These are phyloP conservation scores for Kingdonia uniflora DNA, from an alignment of 164 flowering plant species.

Conservation along the genomic window DNA sequence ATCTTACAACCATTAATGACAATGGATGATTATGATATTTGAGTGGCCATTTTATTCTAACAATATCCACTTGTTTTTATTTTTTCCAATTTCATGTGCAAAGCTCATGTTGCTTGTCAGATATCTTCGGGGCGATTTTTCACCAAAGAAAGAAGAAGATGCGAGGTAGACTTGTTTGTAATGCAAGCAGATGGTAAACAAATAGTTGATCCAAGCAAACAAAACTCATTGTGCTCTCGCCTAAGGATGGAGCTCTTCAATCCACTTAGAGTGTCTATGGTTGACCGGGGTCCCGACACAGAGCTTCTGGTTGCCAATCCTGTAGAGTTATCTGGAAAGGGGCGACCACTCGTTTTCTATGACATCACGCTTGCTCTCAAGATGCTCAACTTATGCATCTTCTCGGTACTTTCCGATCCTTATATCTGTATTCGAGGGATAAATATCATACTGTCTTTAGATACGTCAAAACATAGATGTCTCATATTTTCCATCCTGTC, in stretches of 20 bases:
- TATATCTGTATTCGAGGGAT: no score
- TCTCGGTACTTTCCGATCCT: slow-evolving; percentile 66
- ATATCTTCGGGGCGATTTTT: slow-evolving; percentile 81
- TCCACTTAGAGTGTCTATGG: slow-evolving; percentile 68
- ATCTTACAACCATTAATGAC: no score
- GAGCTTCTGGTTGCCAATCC: slow-evolving; percentile 87
- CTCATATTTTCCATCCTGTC: no score
- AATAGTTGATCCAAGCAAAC: slow-evolving; percentile 67
- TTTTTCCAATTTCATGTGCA: neutral
- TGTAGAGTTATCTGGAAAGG: slow-evolving; percentile 81
- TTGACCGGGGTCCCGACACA: slow-evolving; percentile 81
- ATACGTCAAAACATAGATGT: no score
- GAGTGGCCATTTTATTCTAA: no score
- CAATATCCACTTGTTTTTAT: no score
- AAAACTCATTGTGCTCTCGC: slow-evolving; percentile 46
- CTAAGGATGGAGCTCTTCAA: slow-evolving; percentile 49
- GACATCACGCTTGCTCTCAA: slow-evolving; percentile 86
- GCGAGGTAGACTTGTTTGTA: slow-evolving; percentile 83
- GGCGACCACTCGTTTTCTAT: slow-evolving; percentile 81
- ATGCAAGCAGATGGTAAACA: slow-evolving; percentile 86
- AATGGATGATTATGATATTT: no score
- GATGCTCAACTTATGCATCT: slow-evolving; percentile 58
- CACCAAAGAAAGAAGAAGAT: slow-evolving; percentile 29
- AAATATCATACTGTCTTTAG: no score
- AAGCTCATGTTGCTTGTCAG: slow-evolving; percentile 21